Conservation (phyloP, 129 eudicot genomes). For the Glebionis coronaria region DNA sequence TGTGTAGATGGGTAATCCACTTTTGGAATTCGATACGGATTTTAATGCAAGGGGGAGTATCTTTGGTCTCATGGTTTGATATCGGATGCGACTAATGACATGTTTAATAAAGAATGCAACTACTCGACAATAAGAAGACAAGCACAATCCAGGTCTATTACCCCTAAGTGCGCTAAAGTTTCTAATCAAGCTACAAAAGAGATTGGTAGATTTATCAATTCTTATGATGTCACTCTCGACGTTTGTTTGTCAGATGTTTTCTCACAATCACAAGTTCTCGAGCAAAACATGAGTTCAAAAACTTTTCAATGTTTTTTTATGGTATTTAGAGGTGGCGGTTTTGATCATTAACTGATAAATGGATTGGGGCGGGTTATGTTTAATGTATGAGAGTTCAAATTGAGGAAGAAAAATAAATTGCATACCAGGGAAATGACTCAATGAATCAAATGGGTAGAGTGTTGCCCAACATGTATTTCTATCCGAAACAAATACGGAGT, state of each 20-base stretch:
- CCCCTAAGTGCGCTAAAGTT: slow-evolving; percentile 53
- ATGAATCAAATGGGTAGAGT: background rate
- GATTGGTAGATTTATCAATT: slow-evolving; percentile 50
- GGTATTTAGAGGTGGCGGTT: background rate
- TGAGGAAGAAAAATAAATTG: background rate
- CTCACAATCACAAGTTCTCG: slow-evolving; percentile 53
- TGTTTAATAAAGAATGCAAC: slow-evolving; percentile 58
- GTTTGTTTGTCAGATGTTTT: slow-evolving; percentile 55
- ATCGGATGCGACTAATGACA: slow-evolving; percentile 61
- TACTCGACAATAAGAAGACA: slow-evolving; percentile 71
- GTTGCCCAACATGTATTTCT: background rate
- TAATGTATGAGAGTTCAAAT: background rate
- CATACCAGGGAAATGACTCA: background rate
- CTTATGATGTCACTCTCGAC: slow-evolving; percentile 70
- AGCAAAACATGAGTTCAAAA: slow-evolving; percentile 37
- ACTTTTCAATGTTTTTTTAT: background rate
- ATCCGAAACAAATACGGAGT: background rate
- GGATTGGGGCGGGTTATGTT: background rate
- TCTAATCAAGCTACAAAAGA: slow-evolving; percentile 43
- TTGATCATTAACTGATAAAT: background rate
- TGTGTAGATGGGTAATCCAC: slow-evolving; percentile 85
- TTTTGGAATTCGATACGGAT: slow-evolving; percentile 74
- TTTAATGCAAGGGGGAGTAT: slow-evolving; percentile 69
- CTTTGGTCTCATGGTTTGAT: slow-evolving; percentile 91
- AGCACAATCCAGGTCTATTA: slow-evolving; percentile 24